A percentile compares a stretch with the other conserved stretches of the same genome.
Evolutionary conservation across 192 early-diverging fungal species (phyloP).

Genomic region (Gryganskiella cystojenkinii): DNA sequence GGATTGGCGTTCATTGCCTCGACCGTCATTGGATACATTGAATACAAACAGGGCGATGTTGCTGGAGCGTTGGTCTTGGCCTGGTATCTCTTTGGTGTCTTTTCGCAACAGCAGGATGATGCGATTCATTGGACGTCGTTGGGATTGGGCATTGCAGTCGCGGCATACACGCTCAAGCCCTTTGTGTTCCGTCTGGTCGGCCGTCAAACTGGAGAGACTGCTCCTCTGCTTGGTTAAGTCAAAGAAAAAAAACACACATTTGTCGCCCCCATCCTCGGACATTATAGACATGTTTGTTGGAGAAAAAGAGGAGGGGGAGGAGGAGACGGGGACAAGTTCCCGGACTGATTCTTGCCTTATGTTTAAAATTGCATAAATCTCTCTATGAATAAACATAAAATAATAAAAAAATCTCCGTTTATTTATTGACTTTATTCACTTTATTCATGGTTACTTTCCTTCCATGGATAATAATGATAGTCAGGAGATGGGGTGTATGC

Average conservation of each 20-base stretch:
- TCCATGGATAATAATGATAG: too few relatives aligned
- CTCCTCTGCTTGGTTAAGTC: conserved; percentile 62
- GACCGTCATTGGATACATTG: conserved; percentile 70
- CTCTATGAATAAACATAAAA: too few relatives aligned
- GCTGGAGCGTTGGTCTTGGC: conserved; percentile 73
- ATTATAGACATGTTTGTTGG: too few relatives aligned
- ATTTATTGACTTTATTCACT: too few relatives aligned
- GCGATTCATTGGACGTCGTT: conserved; percentile 63
- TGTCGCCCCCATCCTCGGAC: too few relatives aligned
- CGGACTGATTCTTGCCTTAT: too few relatives aligned
- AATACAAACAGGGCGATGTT: conserved; percentile 68
- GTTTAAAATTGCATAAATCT: too few relatives aligned
- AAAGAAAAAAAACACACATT: background rate
- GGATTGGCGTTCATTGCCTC: conserved; percentile 64
- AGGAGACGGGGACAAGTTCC: too few relatives aligned
- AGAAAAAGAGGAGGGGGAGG: too few relatives aligned
- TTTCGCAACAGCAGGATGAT: conserved; percentile 52
- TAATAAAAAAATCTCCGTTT: too few relatives aligned
- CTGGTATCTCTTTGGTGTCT: conserved; percentile 64
- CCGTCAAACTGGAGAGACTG: conserved; percentile 48
- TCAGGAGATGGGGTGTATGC: too few relatives aligned
- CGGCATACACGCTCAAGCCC: conserved; percentile 56
- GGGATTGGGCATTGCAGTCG: conserved; percentile 56
- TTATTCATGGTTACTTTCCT: too few relatives aligned
- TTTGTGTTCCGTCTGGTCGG: conserved; percentile 54